Conservation (phyloP, 1,284 basidiomycete genomes). For the Irpex sp. region DNA sequence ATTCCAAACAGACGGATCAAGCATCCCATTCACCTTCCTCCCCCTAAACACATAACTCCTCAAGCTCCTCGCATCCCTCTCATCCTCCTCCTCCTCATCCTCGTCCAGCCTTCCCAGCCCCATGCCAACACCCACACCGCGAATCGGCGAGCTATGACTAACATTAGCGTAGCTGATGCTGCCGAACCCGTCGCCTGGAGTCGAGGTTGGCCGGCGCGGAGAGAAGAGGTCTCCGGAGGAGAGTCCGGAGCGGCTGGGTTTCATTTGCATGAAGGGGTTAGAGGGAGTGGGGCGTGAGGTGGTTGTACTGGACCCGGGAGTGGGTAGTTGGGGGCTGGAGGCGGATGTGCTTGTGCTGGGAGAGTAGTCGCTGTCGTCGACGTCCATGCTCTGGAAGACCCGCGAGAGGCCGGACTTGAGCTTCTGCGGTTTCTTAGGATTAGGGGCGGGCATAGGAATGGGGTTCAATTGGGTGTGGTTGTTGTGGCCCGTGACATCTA, state of each 20-base stretch:
- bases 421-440: not conserved
- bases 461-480: no score
- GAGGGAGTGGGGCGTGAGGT: not conserved
- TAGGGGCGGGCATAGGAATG: not conserved
- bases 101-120: no score
- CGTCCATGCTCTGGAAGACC: not conserved
- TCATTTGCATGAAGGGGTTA: not conserved
- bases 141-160: no score
- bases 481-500: not conserved
- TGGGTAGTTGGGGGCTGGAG: not conserved
- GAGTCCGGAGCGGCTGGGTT: not conserved
- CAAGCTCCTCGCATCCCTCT: no score
- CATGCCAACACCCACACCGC: no score
- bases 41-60: no score
- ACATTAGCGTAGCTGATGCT: no score
- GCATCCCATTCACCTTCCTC: no score
- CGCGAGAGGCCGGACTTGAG: not conserved
- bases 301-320: not conserved
- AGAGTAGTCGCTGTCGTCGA: not conserved
- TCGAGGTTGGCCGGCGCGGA: not conserved
- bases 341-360: not conserved
- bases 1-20: no score
- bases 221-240: not conserved
- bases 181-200: no score
- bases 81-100: no score